A percentile compares a stretch with the other conserved stretches of the same genome.
These are phyloP conservation scores for Kodamaea alishanica DNA, from an alignment of 1,139 yeast genomes.

Conservation along the genomic window DNA sequence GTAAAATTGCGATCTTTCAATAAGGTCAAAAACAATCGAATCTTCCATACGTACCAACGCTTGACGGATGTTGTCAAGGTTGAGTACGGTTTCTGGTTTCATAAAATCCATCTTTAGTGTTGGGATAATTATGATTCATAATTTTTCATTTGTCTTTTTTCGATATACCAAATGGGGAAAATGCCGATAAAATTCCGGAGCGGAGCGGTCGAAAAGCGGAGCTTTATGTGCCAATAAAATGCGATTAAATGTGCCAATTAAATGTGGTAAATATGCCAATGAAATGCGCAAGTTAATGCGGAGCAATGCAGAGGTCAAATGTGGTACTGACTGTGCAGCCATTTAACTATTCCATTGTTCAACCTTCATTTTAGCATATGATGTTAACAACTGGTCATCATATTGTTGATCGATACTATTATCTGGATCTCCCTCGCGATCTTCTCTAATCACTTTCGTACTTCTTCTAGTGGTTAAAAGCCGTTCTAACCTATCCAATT, in stretches of 20 bases:
- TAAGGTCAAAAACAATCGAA: constrained; percentile 85
- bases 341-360: too few species aligned
- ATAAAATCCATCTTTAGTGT: constrained; percentile 67
- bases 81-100: constrained; percentile 77
- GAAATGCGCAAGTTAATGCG: too few species aligned
- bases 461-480: constrained; percentile 60
- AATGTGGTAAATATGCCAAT: too few species aligned
- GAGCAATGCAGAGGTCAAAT: too few species aligned
- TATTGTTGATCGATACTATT: constrained; percentile 19
- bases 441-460: constrained; percentile 20
- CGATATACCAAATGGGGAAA: too few species aligned
- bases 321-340: too few species aligned
- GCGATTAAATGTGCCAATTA: too few species aligned
- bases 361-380: constrained; percentile 32
- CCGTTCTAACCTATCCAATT: constrained; percentile 50
- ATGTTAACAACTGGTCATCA: constrained; percentile 27
- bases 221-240: too few species aligned
- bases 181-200: too few species aligned
- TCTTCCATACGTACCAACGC: constrained; percentile 93
- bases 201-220: too few species aligned
- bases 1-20: constrained; percentile 88
- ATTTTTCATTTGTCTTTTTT: too few species aligned
- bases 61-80: constrained; percentile 75
- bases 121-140: too few species aligned
- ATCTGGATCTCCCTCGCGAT: constrained; percentile 14